Conservation (phyloP, 106 monocot species). For the Dendrobium chrysotoxum region DNA sequence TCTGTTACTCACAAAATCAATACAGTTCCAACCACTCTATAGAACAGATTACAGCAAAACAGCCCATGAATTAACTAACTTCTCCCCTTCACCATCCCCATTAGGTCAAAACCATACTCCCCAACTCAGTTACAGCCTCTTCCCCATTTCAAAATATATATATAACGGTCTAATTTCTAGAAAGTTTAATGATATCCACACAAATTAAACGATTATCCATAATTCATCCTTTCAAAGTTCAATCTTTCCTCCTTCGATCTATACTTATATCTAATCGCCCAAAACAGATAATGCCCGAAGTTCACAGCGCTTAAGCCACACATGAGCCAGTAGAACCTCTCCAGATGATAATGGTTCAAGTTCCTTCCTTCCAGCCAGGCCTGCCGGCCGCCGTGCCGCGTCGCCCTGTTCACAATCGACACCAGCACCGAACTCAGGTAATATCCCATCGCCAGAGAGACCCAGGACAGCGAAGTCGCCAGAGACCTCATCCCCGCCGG, state of each 20-base stretch:
- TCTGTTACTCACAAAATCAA: no score
- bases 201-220: not conserved
- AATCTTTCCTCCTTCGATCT: conserved; percentile 9
- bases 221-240: not conserved
- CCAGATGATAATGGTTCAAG: conserved; percentile 52
- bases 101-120: no score
- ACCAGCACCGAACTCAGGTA: conserved; percentile 80
- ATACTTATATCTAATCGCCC: conserved; percentile 59
- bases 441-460: conserved; percentile 75
- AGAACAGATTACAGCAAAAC: no score
- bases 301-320: conserved; percentile 52
- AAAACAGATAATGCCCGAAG: conserved; percentile 44
- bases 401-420: conserved; percentile 49
- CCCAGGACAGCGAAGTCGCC: conserved; percentile 68
- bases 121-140: no score
- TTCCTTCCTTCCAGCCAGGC: conserved; percentile 55
- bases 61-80: no score
- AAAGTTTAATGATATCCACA: not conserved
- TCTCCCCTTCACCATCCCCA: no score
- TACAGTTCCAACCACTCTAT: no score
- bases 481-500: conserved; percentile 67
- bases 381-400: conserved; percentile 13
- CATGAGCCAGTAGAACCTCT: conserved; percentile 90
- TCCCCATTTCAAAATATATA: no score
- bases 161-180: no score